Conservation (phyloP, 2,329 filamentous ascomycete genomes). For the Myriosclerotinia curreyana region DNA sequence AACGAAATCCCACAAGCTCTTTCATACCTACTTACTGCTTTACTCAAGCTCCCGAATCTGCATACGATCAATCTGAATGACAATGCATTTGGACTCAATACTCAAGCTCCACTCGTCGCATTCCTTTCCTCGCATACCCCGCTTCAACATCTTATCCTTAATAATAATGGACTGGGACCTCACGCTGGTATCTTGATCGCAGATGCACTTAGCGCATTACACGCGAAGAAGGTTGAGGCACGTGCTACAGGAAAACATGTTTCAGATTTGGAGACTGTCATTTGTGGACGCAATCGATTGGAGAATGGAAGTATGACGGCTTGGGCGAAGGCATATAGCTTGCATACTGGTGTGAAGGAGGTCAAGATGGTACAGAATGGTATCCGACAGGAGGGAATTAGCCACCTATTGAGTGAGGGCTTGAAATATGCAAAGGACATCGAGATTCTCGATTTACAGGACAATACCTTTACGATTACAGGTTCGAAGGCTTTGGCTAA, state of each 20-base stretch:
- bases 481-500: conserved; percentile 76
- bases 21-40: conserved; percentile 76
- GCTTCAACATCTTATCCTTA: conserved; percentile 89
- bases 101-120: conserved; percentile 84
- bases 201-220: conserved; percentile 78
- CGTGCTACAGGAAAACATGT: conserved; percentile 68
- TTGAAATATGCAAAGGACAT: conserved; percentile 67
- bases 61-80: conserved; percentile 94
- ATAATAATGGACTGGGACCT: conserved; percentile 96
- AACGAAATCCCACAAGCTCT: conserved; percentile 92
- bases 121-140: conserved; percentile 88
- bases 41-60: conserved; percentile 81
- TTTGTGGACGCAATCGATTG: conserved; percentile 92
- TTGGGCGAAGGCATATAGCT: conserved; percentile 83
- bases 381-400: conserved; percentile 90
- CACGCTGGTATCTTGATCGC: conserved; percentile 86
- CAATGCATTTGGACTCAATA: conserved; percentile 96
- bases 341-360: conserved; percentile 76
- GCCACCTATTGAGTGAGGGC: conserved; percentile 73
- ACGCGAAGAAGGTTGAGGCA: conserved; percentile 78
- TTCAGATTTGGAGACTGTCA: conserved; percentile 87
- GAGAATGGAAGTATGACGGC: conserved; percentile 96
- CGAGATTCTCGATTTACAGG: conserved; percentile 82
- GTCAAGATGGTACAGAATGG: conserved; percentile 99
- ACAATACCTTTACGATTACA: conserved; percentile 89